Percentiles rank a stretch among this genome's conserved stretches.
Conservation (phyloP, 495 filamentous ascomycete species). For the Penicillium roqueforti region DNA sequence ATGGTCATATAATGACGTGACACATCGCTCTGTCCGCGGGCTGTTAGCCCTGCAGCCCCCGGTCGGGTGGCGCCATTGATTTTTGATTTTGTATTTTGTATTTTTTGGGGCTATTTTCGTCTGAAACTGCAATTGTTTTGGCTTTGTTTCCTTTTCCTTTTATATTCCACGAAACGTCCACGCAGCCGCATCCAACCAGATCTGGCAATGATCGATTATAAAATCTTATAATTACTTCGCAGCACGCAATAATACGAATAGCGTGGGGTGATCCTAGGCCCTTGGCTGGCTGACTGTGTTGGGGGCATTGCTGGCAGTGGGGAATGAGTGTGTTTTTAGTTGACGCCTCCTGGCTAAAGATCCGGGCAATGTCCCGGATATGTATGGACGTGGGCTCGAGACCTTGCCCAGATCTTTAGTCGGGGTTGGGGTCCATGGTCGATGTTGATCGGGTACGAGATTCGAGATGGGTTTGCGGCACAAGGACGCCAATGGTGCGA, state of each 20-base stretch:
- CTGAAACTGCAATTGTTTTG: neutral
- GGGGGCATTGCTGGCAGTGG: neutral
- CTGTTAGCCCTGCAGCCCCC: neutral
- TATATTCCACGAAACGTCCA: constrained; percentile 3
- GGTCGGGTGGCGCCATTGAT: neutral
- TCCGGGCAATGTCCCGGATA: neutral
- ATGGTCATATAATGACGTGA: too few relatives aligned
- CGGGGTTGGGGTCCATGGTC: neutral
- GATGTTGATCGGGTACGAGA: neutral
- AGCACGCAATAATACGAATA: neutral
- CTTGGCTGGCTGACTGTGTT: constrained; percentile 2
- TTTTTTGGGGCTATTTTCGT: too few relatives aligned
- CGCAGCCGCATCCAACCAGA: neutral
- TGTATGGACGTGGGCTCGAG: neutral
- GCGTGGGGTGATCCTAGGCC: neutral
- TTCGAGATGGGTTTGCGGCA: neutral
- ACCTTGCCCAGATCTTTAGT: neutral
- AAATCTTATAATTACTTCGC: neutral
- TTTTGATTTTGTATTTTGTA: neutral
- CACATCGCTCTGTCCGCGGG: too few relatives aligned
- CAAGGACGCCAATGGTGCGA: neutral
- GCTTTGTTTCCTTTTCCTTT: neutral
- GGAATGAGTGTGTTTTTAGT: neutral
- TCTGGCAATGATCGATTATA: neutral
- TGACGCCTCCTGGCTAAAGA: neutral